Base-by-base conservation (phyloP, 257 asterid species). In the Handroanthus guayacan region DNA sequence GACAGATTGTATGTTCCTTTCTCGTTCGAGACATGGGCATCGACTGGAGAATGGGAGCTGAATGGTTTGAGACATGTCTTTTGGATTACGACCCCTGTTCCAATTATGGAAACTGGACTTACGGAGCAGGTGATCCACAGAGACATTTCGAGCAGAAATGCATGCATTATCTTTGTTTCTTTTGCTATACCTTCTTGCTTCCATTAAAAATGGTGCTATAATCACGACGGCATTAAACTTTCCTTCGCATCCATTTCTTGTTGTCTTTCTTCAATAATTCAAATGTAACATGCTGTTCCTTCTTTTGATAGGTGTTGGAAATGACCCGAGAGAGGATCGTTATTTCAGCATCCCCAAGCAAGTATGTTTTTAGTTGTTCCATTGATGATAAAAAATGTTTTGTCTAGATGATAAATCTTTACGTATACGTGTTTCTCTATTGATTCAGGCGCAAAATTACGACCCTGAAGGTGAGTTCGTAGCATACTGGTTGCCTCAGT, bases 11-110 rank as follows among this genome's bases (percentile, higher is more conserved):
- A 6, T 94, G 99, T 76, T 94, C 99, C 48, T 94, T 94, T 85
- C 99, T 94, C 75, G 97, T 94, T 69, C 95, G 99, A 71, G 99
- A 94, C 84, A 89, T 94, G 97, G 96, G 95, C 64, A 82, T 92
- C 11, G 99, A 94, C 87, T 94, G 99, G 99, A 85, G 99, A 82
- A 94, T 94, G 96, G 99, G 99, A 78, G 99, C 99, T 17, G 99
- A 94, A 79, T 94, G 99, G 99, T 94, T 94, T 31, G 99, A 94
- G 90, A 86, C 97, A 2, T 92, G 89, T 82, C 97, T 94, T 62
- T 78, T 94, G 81, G 99, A 94, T 77, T 92, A 92, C 56, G 99
- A 94, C 80, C 99, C 99, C 36, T 94, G 97, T 81, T 94, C 99
- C 71, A 94, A 94, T 69, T 94, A 94, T 78, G 98, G 99, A 6